phyloP scores from a whole-genome alignment of 495 filamentous ascomycete species.

The Cercophora newfieldiana region DNA sequence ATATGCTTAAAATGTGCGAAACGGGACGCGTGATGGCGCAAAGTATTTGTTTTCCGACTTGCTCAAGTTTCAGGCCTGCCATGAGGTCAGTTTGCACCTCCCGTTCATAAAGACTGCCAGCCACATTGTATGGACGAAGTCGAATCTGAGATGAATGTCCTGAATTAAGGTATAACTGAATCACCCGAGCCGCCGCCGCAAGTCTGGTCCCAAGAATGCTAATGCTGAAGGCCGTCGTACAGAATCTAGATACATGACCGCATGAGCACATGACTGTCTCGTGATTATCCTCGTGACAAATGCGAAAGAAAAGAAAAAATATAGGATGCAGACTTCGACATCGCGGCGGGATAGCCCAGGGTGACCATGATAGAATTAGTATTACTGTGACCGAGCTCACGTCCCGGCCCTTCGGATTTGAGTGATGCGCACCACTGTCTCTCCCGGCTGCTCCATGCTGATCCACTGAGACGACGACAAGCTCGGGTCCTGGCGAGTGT shows the following conservation, averaged over 20 bases:
- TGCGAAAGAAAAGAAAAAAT: not conserved
- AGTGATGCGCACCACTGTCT: constrained; percentile 10
- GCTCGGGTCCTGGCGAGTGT: not conserved
- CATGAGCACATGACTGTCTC: not conserved
- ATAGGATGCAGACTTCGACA: too few species aligned
- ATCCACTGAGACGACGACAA: constrained; percentile 6
- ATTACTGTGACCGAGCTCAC: not conserved
- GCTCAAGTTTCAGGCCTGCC: too few species aligned
- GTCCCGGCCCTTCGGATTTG: not conserved
- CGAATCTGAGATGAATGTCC: not conserved
- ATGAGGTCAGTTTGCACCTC: too few species aligned
- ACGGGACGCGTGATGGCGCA: too few species aligned
- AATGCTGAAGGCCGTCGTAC: not conserved
- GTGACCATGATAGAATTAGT: not conserved
- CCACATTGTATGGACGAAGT: too few species aligned
- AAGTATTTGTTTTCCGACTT: too few species aligned
- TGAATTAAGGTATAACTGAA: not conserved
- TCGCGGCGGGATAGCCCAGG: too few species aligned
- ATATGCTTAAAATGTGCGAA: too few species aligned
- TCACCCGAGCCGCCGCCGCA: not conserved
- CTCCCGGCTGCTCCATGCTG: constrained; percentile 12
- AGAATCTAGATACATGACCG: not conserved
- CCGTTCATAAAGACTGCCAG: too few species aligned
- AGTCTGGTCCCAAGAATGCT: not conserved
- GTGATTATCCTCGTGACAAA: not conserved